phyloP scores from a whole-genome alignment of 2,329 filamentous ascomycete genomes.

The Sodiomyces alkalinus region DNA sequence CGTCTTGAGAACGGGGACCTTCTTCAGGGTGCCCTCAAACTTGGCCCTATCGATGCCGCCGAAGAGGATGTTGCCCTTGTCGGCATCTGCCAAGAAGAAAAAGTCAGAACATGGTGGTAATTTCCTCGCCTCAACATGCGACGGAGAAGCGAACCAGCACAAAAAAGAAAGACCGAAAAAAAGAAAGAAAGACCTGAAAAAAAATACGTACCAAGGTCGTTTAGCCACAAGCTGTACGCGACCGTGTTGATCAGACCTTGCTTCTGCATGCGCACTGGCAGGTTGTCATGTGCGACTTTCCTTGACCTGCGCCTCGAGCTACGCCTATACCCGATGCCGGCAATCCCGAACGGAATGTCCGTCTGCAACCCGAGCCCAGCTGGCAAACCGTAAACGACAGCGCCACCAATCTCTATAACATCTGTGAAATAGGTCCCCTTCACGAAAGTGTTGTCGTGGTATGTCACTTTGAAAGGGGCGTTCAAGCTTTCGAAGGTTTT shows the following conservation, averaged over 20 bases:
- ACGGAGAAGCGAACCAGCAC: too few relatives aligned
- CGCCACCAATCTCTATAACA: slow-evolving; percentile 35
- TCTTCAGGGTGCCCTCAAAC: slow-evolving; percentile 47
- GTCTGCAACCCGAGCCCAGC: slow-evolving; percentile 43
- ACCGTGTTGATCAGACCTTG: slow-evolving; percentile 48
- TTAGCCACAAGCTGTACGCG: slow-evolving; percentile 58
- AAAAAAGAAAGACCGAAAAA: not conserved
- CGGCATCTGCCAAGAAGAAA: slow-evolving; percentile 27
- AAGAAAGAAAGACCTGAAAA: not conserved
- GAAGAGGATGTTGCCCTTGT: slow-evolving; percentile 58
- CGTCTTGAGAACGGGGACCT: slow-evolving; percentile 38
- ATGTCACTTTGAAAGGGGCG: slow-evolving; percentile 89
- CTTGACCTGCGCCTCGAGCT: too few relatives aligned
- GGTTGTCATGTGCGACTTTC: slow-evolving; percentile 40
- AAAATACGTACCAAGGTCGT: slow-evolving; percentile 25
- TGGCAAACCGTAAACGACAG: slow-evolving; percentile 35
- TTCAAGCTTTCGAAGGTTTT: too few relatives aligned
- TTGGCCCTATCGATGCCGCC: slow-evolving; percentile 69
- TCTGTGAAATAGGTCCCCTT: slow-evolving; percentile 60
- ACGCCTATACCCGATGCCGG: slow-evolving; percentile 49
- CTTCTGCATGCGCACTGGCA: slow-evolving; percentile 49
- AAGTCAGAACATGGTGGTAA: not conserved
- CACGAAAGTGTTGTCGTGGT: slow-evolving; percentile 66
- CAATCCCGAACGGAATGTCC: slow-evolving; percentile 39
- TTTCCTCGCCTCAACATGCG: not conserved